These are phyloP conservation scores for Urostyla sp. DNA, from an alignment of 73 alveolate species.

Conservation along the genomic window DNA sequence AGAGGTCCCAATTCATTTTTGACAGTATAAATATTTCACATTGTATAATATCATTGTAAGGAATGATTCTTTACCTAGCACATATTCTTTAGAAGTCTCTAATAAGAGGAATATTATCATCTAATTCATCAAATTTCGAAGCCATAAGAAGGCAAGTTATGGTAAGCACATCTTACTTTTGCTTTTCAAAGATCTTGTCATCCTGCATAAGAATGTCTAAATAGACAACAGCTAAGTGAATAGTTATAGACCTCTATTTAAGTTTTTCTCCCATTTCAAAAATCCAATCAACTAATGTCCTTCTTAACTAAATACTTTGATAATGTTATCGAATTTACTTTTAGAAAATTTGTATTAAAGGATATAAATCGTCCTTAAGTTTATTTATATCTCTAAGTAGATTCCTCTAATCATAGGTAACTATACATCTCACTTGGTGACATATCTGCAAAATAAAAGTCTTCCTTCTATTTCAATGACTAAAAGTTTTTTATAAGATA, in stretches of 20 bases:
- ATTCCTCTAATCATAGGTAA: conserved; percentile 39
- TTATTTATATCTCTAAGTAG: conserved; percentile 19
- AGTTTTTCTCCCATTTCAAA: conserved; percentile 69
- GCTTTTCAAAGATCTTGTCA: conserved; percentile 38
- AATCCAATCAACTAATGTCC: conserved; percentile 62
- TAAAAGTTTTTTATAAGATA: neutral
- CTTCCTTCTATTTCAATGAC: conserved; percentile 45
- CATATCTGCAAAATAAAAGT: conserved; percentile 44
- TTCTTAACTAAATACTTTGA: conserved; percentile 30
- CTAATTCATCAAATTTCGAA: conserved; percentile 71
- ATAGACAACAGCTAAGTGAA: conserved; percentile 62
- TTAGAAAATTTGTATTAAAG: neutral
- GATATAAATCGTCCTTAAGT: conserved; percentile 22
- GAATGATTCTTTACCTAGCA: conserved; percentile 11
- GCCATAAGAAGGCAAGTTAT: conserved; percentile 33
- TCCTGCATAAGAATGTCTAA: conserved; percentile 34
- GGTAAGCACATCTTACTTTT: conserved; percentile 34
- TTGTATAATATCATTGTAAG: conserved; percentile 26
- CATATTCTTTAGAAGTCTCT: conserved; percentile 39
- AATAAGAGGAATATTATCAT: conserved; percentile 61
- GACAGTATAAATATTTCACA: conserved; percentile 19
- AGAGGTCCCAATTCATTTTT: conserved; percentile 49
- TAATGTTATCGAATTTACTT: neutral
- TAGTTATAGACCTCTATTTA: conserved; percentile 50
- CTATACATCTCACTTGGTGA: conserved; percentile 62